phyloP scores from a whole-genome alignment of 768 basidiomycete species.

The Phaeotremella skinneri region DNA sequence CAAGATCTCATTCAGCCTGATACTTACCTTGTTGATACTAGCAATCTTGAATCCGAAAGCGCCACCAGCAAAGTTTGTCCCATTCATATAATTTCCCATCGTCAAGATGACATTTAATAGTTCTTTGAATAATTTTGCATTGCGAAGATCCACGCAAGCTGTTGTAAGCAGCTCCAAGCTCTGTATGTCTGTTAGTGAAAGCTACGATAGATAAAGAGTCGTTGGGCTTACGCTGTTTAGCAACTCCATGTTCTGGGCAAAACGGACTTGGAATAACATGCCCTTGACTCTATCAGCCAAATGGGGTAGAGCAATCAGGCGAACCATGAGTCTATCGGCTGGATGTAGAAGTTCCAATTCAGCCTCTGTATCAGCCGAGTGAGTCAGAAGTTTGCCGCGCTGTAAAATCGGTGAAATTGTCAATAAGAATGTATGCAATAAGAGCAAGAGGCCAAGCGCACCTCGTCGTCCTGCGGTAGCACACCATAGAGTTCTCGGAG shows the following conservation, averaged over 20 bases:
- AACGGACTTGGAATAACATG: conserved; percentile 89
- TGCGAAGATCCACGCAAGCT: conserved; percentile 73
- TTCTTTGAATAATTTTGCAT: conserved; percentile 85
- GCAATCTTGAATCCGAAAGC: conserved; percentile 96
- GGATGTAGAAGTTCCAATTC: conserved; percentile 87
- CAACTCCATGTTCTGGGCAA: conserved; percentile 78
- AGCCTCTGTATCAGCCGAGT: conserved; percentile 71
- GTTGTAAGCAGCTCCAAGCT: conserved; percentile 75
- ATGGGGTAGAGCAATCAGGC: conserved; percentile 89
- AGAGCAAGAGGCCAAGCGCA: conserved; percentile 41
- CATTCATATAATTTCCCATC: conserved; percentile 98
- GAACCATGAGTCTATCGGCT: conserved; percentile 94
- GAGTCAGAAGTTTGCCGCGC: conserved; percentile 50
- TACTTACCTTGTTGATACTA: conserved; percentile 87
- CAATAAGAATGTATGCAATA: neutral
- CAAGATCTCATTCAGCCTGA: neutral
- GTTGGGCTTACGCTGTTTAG: conserved; percentile 67
- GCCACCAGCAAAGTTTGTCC: conserved; percentile 90
- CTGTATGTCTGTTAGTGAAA: conserved; percentile 54
- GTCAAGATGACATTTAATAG: conserved; percentile 89
- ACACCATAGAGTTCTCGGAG: conserved; percentile 82
- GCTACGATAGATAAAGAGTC: conserved; percentile 4
- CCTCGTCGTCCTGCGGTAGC: conserved; percentile 87
- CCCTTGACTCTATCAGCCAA: conserved; percentile 82
- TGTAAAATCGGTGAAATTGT: conserved; percentile 3